phyloP scores from a whole-genome alignment of 768 basidiomycete species.

The Pleurotus cornucopiae region DNA sequence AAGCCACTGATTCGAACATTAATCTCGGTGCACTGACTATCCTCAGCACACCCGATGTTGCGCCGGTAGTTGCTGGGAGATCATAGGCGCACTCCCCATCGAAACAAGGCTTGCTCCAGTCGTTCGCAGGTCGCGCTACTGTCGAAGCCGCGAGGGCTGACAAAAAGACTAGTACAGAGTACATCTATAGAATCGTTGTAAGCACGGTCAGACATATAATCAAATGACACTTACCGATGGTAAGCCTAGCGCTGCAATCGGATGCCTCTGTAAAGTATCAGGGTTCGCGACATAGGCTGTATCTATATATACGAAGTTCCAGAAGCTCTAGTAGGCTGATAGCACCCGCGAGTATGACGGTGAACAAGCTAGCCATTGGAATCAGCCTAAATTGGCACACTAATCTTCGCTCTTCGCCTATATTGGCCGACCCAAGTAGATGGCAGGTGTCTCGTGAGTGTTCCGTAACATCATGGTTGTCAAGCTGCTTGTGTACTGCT shows the following conservation, averaged over 20 bases:
- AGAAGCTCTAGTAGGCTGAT: too few relatives aligned
- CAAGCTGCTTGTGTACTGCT: too few relatives aligned
- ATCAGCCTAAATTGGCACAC: too few relatives aligned
- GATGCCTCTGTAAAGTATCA: too few relatives aligned
- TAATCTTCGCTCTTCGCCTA: too few relatives aligned
- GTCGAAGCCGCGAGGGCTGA: background rate
- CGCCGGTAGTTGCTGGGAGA: background rate
- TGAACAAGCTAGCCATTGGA: too few relatives aligned
- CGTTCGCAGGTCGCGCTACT: background rate
- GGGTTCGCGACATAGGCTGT: too few relatives aligned
- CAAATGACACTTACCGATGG: background rate
- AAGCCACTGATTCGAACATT: background rate
- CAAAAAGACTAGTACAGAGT: background rate
- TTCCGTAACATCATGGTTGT: too few relatives aligned
- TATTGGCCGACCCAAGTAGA: too few relatives aligned
- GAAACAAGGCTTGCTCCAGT: slow-evolving; percentile 3
- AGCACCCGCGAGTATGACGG: too few relatives aligned
- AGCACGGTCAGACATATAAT: background rate
- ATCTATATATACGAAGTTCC: too few relatives aligned
- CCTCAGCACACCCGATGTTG: background rate
- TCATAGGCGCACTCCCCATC: slow-evolving; percentile 2
- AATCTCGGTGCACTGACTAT: background rate
- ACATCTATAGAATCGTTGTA: background rate
- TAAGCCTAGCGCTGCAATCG: background rate
- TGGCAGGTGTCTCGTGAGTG: too few relatives aligned